These are phyloP conservation scores for Hymenoscyphus occultus DNA, from an alignment of 2,329 filamentous ascomycete species.

Conservation along the genomic window DNA sequence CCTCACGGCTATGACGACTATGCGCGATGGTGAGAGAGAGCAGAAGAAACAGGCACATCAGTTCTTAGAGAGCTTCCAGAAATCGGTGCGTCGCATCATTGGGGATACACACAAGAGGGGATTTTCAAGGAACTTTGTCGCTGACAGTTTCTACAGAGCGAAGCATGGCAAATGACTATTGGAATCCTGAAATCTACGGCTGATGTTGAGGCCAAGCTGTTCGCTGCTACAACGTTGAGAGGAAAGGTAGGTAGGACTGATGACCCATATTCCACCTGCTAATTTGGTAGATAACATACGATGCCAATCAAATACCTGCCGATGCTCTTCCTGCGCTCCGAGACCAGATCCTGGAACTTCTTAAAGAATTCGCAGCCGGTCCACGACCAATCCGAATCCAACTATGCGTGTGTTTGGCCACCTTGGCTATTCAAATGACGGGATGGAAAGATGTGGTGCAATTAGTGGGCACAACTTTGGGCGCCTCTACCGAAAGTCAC, in stretches of 20 bases:
- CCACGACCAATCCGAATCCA: slow-evolving; percentile 85
- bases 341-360: slow-evolving; percentile 76
- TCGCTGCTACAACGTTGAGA: slow-evolving; percentile 94
- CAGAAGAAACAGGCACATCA: slow-evolving; percentile 89
- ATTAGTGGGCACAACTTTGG: slow-evolving; percentile 75
- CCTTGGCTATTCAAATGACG: slow-evolving; percentile 93
- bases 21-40: slow-evolving; percentile 79
- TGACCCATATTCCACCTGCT: slow-evolving; percentile 17
- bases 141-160: slow-evolving; percentile 54
- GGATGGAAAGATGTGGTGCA: slow-evolving; percentile 91
- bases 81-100: slow-evolving; percentile 66
- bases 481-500: slow-evolving; percentile 72
- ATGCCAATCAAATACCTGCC: slow-evolving; percentile 82
- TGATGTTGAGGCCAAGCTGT: slow-evolving; percentile 83
- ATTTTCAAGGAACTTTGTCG: neutral
- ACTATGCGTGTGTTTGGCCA: slow-evolving; percentile 90
- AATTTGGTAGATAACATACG: slow-evolving; percentile 79
- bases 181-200: slow-evolving; percentile 79
- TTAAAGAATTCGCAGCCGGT: slow-evolving; percentile 77
- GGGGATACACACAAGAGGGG: neutral
- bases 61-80: slow-evolving; percentile 93
- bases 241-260: slow-evolving; percentile 71
- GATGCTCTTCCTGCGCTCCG: slow-evolving; percentile 73
- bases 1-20: slow-evolving; percentile 82
- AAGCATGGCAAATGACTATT: slow-evolving; percentile 88